phyloP scores from a whole-genome alignment of 352 stramenopile genomes.

The Globisporangium cederbergense region DNA sequence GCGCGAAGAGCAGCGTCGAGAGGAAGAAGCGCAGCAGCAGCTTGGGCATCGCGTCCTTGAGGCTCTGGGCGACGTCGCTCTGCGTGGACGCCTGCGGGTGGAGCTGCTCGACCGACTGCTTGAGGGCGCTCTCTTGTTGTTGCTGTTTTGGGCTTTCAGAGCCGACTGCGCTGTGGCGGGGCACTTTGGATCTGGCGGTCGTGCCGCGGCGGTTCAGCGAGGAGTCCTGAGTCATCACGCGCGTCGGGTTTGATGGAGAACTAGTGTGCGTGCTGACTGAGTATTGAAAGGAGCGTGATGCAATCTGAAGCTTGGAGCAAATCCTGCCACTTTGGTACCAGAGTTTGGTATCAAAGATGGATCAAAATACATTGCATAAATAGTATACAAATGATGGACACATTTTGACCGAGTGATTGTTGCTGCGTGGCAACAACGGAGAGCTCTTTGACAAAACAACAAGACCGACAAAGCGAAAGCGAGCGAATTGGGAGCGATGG shows the following conservation, averaged over 20 bases:
- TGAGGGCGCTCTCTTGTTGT: not conserved
- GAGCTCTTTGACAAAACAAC: not conserved
- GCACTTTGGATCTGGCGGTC: not conserved
- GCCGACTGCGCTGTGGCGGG: not conserved
- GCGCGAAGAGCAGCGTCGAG: slow-evolving; percentile 24
- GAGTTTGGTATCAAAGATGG: not conserved
- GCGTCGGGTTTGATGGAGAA: slow-evolving; percentile 2
- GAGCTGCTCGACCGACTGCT: not conserved
- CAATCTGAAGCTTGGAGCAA: not conserved
- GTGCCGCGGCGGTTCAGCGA: slow-evolving; percentile 8
- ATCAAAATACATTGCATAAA: not conserved
- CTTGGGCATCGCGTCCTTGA: slow-evolving; percentile 26
- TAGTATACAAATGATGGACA: not conserved
- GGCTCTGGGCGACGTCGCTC: slow-evolving; percentile 11
- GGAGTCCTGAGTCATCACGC: slow-evolving; percentile 10
- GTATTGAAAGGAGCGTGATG: not conserved
- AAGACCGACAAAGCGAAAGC: not conserved
- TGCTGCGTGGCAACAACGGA: too few species aligned
- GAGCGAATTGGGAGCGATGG: slow-evolving; percentile 34
- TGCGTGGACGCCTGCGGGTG: not conserved
- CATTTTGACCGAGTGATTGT: too few species aligned
- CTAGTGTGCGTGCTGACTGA: not conserved
- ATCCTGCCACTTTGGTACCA: slow-evolving; percentile 1
- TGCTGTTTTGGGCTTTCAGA: not conserved
- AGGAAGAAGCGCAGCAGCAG: slow-evolving; percentile 34